Evolutionary conservation across 345 rosid species (phyloP).

Genomic region (Rhizophora apiculata): DNA sequence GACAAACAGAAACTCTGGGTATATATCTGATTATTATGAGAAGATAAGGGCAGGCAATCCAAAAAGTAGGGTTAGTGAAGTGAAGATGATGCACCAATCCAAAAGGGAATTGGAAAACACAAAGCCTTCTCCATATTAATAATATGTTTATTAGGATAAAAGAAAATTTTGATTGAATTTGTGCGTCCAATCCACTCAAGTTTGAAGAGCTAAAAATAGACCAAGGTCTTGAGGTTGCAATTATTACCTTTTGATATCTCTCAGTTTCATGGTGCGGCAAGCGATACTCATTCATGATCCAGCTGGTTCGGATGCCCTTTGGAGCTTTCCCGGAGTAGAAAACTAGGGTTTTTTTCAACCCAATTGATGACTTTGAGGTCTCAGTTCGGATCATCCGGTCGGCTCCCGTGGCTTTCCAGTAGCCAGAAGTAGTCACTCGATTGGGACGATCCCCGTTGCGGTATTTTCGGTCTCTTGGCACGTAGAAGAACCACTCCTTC

Average conservation of each 20-base stretch:
- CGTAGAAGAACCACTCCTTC: constrained; percentile 99
- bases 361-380: constrained; percentile 68
- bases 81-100: too few relatives aligned
- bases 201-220: neutral
- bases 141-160: too few relatives aligned
- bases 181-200: too few relatives aligned
- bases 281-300: constrained; percentile 99
- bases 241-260: constrained; percentile 76
- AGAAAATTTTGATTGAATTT: too few relatives aligned
- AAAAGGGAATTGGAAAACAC: too few relatives aligned
- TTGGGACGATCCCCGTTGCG: constrained; percentile 96
- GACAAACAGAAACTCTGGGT: too few relatives aligned
- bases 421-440: constrained; percentile 92
- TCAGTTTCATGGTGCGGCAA: constrained; percentile 95
- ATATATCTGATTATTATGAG: too few relatives aligned
- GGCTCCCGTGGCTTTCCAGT: constrained; percentile 99
- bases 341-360: constrained; percentile 99
- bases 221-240: neutral
- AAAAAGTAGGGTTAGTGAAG: too few relatives aligned
- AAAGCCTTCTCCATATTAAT: too few relatives aligned
- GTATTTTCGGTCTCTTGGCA: constrained; percentile 91
- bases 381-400: constrained; percentile 89
- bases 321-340: constrained; percentile 99
- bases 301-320: constrained; percentile 89
- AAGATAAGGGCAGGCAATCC: too few relatives aligned